Evolutionary conservation across 495 filamentous ascomycete species (phyloP).

Genomic region (Elaphomyces granulatus): DNA sequence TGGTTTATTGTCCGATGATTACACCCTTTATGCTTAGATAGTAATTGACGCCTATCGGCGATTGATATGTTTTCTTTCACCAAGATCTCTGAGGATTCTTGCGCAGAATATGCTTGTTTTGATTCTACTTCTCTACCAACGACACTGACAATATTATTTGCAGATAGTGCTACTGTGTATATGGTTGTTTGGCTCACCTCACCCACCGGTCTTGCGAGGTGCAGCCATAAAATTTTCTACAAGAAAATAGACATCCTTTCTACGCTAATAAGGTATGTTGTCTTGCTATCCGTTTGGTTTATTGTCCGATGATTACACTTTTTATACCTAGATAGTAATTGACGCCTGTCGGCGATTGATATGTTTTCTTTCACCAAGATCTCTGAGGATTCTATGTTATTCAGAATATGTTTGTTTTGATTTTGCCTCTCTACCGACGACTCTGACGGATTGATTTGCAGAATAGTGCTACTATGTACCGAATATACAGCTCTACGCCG

Average conservation of each 20-base stretch:
- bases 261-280: background rate
- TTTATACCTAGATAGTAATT: conserved; percentile 78
- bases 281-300: background rate
- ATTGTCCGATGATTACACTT: conserved; percentile 56
- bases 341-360: conserved; percentile 55
- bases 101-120: background rate
- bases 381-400: conserved; percentile 51
- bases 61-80: conserved; percentile 52
- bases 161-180: too few species aligned
- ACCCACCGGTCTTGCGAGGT: too few species aligned
- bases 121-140: too few species aligned
- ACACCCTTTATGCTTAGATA: conserved; percentile 70
- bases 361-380: conserved; percentile 65
- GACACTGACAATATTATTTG: too few species aligned
- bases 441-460: too few species aligned
- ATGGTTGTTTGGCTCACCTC: too few species aligned
- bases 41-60: conserved; percentile 61
- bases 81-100: conserved; percentile 70
- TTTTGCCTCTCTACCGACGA: too few species aligned
- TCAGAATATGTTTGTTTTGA: background rate
- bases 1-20: conserved; percentile 47
- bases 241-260: conserved; percentile 1
- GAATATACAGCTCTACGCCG: too few species aligned
- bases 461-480: too few species aligned
- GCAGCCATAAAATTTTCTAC: too few species aligned